Conservation (phyloP, 2,329 filamentous ascomycete species). For the Cadophora malorum region DNA sequence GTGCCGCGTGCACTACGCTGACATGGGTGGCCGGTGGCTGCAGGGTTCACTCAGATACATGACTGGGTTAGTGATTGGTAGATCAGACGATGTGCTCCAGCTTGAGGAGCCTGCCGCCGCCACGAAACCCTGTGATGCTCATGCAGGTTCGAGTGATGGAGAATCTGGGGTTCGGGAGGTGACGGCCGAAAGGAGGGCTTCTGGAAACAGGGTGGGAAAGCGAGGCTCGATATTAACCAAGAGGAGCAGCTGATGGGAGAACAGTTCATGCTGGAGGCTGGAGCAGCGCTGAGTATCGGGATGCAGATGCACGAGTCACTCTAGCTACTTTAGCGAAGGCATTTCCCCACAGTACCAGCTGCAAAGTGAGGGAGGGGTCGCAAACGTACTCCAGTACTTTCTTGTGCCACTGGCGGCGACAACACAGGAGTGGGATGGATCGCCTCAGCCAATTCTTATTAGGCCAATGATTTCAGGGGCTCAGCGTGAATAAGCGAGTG, state of each 20-base stretch:
- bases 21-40: conserved; percentile 28
- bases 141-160: conserved; percentile 40
- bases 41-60: conserved; percentile 26
- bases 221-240: conserved; percentile 30
- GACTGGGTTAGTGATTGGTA: conserved; percentile 32
- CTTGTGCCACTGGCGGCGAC: conserved; percentile 1
- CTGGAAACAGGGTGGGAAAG: conserved; percentile 30
- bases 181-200: conserved; percentile 39
- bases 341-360: conserved; percentile 12
- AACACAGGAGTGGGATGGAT: conserved; percentile 9
- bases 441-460: not conserved
- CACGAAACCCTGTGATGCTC: conserved; percentile 37
- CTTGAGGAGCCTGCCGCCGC: conserved; percentile 23
- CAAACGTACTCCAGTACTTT: not conserved
- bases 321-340: not conserved
- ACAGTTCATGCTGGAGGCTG: conserved; percentile 14
- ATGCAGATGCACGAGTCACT: conserved; percentile 12
- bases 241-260: conserved; percentile 20
- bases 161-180: conserved; percentile 43
- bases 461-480: conserved; percentile 5
- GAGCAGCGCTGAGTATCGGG: not conserved
- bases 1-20: conserved; percentile 34
- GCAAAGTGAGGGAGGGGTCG: not conserved
- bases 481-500: conserved; percentile 18
- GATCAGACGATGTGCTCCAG: conserved; percentile 41